Base-by-base conservation (phyloP, 441 rosid species). In the Erodium chrysanthum region DNA sequence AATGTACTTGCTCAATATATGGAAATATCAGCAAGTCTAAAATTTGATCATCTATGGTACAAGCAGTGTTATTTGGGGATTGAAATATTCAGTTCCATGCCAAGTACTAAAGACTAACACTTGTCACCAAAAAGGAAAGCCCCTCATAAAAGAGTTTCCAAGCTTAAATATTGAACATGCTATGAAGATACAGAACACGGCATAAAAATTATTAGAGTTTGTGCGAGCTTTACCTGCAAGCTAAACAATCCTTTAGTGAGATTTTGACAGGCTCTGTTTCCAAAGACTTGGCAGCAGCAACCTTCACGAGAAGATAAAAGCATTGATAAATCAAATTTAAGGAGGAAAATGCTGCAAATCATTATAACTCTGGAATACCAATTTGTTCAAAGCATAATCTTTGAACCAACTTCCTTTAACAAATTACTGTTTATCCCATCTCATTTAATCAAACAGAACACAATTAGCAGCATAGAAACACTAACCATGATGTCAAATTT, bases 241-340 rank as follows among this genome's bases (percentile, higher is more conserved):
- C 96, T 76, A 94, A 84, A 76, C 99, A 94, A 72, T 91, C 99
- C 83, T 91, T 94, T 23, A 94, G 96, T 15, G 99, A 94, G 22
- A 91, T 94, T 79, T 87, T 88, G 18, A 94, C 97, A 0, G 96
- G 92, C 71, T 89, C 96, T 0, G 73, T 56, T 70, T 79, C 74
- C 73, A 69, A 73, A 0, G n/a, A 14, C 66, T 79, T 83, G 23
- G 78, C 71, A 71, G 73, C 71, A 11, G 82, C 74, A 74, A 86
- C 93, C 96, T 85, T 76, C 50, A 68, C 64, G 48, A 67, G 67
- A 56, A 44, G 61, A 61, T 65, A 50, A 62, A 25, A 35, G 10
- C 7, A 33, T 10, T 14, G 14, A 37, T 10, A 52, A 9, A 4
- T 1, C 33, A 29, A 29, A 29, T 29, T 29, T 29, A 29, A 29